A percentile compares a stretch with the other conserved stretches of the same genome.
Evolutionary conservation across 2,329 filamentous ascomycete genomes (phyloP).

Genomic region (Fusarium luffae): DNA sequence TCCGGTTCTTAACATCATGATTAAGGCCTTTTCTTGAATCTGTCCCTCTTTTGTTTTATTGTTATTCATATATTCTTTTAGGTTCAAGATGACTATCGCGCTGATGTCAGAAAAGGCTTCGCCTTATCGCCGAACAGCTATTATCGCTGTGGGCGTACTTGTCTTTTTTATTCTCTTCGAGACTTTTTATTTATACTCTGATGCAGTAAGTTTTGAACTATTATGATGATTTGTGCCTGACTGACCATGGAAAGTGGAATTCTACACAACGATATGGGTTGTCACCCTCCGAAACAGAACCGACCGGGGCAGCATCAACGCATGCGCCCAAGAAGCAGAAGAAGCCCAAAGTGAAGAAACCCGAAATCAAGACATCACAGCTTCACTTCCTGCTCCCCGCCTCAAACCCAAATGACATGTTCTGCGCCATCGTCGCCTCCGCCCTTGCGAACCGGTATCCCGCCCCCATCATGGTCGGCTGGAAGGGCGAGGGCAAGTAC

Average conservation of each 20-base stretch:
- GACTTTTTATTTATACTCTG: constrained; percentile 22
- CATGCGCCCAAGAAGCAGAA: constrained; percentile 10
- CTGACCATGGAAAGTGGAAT: constrained; percentile 22
- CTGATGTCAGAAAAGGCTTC: constrained; percentile 16
- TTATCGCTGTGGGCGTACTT: constrained; percentile 6
- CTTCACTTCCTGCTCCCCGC: constrained; percentile 55
- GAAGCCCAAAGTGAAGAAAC: background rate
- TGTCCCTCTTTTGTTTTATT: background rate
- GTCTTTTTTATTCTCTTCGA: constrained; percentile 26
- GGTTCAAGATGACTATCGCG: constrained; percentile 5
- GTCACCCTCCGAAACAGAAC: constrained; percentile 4
- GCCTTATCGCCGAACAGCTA: constrained; percentile 16
- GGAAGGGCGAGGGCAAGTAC: constrained; percentile 49
- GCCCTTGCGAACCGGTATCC: constrained; percentile 53
- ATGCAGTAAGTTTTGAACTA: constrained; percentile 9
- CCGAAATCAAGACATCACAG: constrained; percentile 42
- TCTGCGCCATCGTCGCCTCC: constrained; percentile 55
- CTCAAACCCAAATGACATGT: constrained; percentile 50
- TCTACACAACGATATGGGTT: constrained; percentile 12
- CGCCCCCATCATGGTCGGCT: constrained; percentile 53
- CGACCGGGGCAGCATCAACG: constrained; percentile 19
- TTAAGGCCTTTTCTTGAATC: background rate
- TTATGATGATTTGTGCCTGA: background rate
- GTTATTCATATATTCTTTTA: background rate
- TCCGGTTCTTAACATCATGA: background rate